A percentile compares a stretch with the other conserved stretches of the same genome.
phyloP scores from a whole-genome alignment of 495 filamentous ascomycete genomes.

The Penicillium nucicola region DNA sequence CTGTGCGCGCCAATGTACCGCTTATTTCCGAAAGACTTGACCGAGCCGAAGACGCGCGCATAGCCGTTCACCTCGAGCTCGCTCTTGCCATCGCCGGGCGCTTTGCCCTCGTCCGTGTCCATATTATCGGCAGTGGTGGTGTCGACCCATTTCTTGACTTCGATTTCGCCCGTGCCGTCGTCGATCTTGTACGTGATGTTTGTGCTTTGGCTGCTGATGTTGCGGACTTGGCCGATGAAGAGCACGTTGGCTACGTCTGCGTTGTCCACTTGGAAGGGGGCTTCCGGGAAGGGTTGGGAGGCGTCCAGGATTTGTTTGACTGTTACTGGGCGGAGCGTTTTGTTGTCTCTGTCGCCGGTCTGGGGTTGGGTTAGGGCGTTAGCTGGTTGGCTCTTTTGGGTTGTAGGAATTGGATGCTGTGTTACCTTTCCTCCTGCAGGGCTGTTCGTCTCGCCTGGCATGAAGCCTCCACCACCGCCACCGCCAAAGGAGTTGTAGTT shows the following conservation, averaged over 20 bases:
- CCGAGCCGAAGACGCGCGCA: constrained; percentile 74
- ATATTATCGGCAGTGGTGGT: constrained; percentile 47
- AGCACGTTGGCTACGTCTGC: constrained; percentile 61
- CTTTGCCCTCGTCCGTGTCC: constrained; percentile 41
- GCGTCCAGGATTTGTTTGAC: constrained; percentile 91
- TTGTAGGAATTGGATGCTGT: not conserved
- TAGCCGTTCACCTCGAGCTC: constrained; percentile 67
- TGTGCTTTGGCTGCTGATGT: constrained; percentile 79
- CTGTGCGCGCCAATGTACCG: constrained; percentile 75
- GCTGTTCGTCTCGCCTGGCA: constrained; percentile 50
- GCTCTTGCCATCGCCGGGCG: constrained; percentile 31
- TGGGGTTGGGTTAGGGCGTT: not conserved
- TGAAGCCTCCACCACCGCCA: constrained; percentile 67
- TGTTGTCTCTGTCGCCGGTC: constrained; percentile 46
- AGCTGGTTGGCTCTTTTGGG: not conserved
- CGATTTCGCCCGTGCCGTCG: constrained; percentile 88
- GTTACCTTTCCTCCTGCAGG: constrained; percentile 44
- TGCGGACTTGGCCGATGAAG: constrained; percentile 85
- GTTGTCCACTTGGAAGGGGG: constrained; percentile 76
- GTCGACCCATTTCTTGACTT: constrained; percentile 93
- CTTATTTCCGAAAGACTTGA: constrained; percentile 77
- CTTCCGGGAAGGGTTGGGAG: constrained; percentile 66
- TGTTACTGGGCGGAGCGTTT: constrained; percentile 86
- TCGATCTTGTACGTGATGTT: constrained; percentile 91
- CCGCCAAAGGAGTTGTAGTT: constrained; percentile 57